phyloP scores from a whole-genome alignment of 225 moss, liverwort and hornwort genomes.

The Bryoerythrophyllum caledonicum region DNA sequence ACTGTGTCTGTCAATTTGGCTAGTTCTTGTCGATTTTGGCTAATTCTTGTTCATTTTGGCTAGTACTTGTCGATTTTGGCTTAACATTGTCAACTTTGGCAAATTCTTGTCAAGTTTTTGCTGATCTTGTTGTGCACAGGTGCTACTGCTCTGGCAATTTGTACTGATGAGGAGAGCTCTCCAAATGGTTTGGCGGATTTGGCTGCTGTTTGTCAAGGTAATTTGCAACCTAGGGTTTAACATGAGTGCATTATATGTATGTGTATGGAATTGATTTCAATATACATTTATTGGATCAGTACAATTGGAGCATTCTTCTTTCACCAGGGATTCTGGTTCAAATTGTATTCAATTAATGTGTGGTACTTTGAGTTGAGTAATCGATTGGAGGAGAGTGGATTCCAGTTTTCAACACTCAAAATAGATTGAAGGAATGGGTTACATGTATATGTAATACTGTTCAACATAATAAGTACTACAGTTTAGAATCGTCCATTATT shows the following conservation, averaged over 20 bases:
- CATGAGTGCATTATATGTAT: too few relatives aligned
- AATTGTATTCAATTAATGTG: conserved; percentile 14
- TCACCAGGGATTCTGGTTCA: background rate
- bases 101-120: conserved; percentile 1
- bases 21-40: conserved; percentile 5
- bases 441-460: too few relatives aligned
- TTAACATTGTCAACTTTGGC: background rate
- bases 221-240: conserved; percentile 11
- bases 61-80: background rate
- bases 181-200: conserved; percentile 82
- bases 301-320: too few relatives aligned
- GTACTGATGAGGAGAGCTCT: conserved; percentile 85
- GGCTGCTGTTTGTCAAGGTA: conserved; percentile 79
- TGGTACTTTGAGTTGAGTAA: background rate
- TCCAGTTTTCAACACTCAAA: too few relatives aligned
- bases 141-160: conserved; percentile 74
- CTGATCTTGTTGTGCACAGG: conserved; percentile 44
- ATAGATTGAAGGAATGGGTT: too few relatives aligned
- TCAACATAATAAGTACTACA: too few relatives aligned
- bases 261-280: too few relatives aligned
- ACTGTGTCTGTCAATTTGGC: background rate
- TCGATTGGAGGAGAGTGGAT: background rate
- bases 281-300: too few relatives aligned
- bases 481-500: too few relatives aligned
- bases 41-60: background rate